These are phyloP conservation scores for Nakazawaea populi DNA, from an alignment of 805 yeast genomes.

Conservation along the genomic window DNA sequence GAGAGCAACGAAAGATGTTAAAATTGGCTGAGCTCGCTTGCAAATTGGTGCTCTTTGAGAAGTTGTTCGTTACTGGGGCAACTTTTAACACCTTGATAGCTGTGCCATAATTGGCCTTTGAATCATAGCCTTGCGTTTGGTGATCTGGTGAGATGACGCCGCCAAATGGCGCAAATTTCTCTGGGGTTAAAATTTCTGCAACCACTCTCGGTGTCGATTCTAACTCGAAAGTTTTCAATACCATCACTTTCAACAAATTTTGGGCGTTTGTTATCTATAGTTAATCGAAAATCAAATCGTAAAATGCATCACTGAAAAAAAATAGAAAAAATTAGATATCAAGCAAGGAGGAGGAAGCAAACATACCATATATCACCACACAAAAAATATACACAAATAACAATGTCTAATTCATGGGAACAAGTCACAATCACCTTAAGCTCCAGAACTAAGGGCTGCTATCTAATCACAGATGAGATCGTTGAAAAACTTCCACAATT, in stretches of 20 bases:
- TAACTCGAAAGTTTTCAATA: constrained; percentile 32
- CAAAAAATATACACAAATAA: not conserved
- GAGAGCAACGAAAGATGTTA: constrained; percentile 79
- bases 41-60: constrained; percentile 13
- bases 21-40: constrained; percentile 59
- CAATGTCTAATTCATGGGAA: constrained; percentile 39
- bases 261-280: too few species aligned
- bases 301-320: not conserved
- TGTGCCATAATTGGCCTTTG: constrained; percentile 86
- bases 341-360: not conserved
- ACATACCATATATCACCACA: not conserved
- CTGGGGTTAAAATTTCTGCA: constrained; percentile 64
- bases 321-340: not conserved
- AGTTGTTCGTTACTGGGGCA: constrained; percentile 58
- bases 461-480: constrained; percentile 67
- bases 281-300: too few species aligned
- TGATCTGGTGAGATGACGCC: constrained; percentile 73
- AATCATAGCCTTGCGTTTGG: constrained; percentile 38
- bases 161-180: constrained; percentile 63
- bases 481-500: constrained; percentile 51
- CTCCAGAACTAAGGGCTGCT: constrained; percentile 61
- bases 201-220: constrained; percentile 19
- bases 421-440: constrained; percentile 49
- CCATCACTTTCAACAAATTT: constrained; percentile 23
- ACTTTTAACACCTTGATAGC: constrained; percentile 75